A percentile compares a stretch with the other conserved stretches of the same genome.
phyloP scores from a whole-genome alignment of 2,329 filamentous ascomycete species.

The Botryosphaeria agaves region DNA sequence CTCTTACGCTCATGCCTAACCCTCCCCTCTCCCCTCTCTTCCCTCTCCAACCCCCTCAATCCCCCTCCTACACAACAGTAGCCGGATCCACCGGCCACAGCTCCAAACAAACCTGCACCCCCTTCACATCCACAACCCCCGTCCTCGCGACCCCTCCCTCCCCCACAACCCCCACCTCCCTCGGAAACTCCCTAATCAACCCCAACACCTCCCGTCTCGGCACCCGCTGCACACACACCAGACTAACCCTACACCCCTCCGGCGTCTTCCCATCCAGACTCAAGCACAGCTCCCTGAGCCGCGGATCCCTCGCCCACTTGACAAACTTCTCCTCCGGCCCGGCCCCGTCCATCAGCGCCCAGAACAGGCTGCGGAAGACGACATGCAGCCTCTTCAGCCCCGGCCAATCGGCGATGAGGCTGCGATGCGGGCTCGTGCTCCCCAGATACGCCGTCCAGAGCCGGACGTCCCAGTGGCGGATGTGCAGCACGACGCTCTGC shows the following conservation, averaged over 20 bases:
- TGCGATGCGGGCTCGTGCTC: constrained; percentile 10
- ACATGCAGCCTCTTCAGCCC: constrained; percentile 12
- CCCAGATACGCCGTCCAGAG: constrained; percentile 20
- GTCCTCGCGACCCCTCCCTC: constrained; percentile 1
- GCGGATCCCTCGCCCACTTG: neutral
- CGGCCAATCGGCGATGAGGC: constrained; percentile 16
- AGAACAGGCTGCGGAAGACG: constrained; percentile 10
- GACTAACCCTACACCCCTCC: constrained; percentile 1
- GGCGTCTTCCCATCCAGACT: constrained; percentile 2
- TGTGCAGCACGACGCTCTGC: constrained; percentile 11
- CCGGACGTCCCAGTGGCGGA: constrained; percentile 15
- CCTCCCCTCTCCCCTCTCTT: neutral
- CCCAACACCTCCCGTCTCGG: constrained; percentile 5
- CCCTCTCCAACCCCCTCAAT: neutral
- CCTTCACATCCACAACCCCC: neutral
- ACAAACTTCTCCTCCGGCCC: neutral
- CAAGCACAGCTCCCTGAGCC: constrained; percentile 2
- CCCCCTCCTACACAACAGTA: neutral
- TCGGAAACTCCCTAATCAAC: constrained; percentile 8
- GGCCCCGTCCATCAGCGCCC: neutral
- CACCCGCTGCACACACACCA: constrained; percentile 5
- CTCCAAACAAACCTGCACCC: neutral
- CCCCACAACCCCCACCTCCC: constrained; percentile 4
- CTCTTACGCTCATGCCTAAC: neutral
- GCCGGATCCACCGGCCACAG: neutral